Base-by-base conservation (phyloP, 2,329 filamentous ascomycete species). In the Beauveria australis region DNA sequence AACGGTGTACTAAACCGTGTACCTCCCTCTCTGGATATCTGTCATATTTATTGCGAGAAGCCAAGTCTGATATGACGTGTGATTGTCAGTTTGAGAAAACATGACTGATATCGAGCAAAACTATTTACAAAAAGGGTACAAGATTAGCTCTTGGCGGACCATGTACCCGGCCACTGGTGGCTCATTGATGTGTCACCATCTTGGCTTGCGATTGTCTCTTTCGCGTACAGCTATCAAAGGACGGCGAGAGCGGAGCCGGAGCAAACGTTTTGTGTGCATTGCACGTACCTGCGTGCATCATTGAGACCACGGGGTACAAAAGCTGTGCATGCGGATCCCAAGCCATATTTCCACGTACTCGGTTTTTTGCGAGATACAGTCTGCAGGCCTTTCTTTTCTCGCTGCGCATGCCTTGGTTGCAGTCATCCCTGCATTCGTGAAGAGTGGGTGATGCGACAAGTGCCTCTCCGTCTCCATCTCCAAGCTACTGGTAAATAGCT, bases 331-430 rank as follows among this genome's bases (percentile, higher is more conserved):
- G 56, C 56, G 56, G 56, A 26, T 49, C 41, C 56, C 56, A 59
- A 59, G 56, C 56, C 56, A 59, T 59, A 6, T 44, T 59, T 44
- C 56, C 56, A 59, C 46, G 33, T 28, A 51, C n/a, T 59, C 56
- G 56, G 56, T 41, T 46, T 2, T 2, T 52, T 59, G 46, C 37
- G 48, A 59, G 56, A 59, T 59, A 33, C 37, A 44, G 26, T 24
- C 44, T 44, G 33, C 56, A 18, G 3, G 28, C 18, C 8, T 52
- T 52, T 43, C 47, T 48, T 41, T 59, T 59, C 37, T 59, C 33
- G n/a, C 46, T 43, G 37, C 24, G 4, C 33, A 51, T 51, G 46
- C 47, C 41, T 56, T 28, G 37, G 53, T 47, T n/a, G 53, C 53
- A 46, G 26, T 24, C 33, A 28, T 28, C 41, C 33, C 53, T 22